A percentile compares a stretch with the other conserved stretches of the same genome.
Conservation (phyloP, 2,329 filamentous ascomycete genomes). For the Fusarium beomiforme region DNA sequence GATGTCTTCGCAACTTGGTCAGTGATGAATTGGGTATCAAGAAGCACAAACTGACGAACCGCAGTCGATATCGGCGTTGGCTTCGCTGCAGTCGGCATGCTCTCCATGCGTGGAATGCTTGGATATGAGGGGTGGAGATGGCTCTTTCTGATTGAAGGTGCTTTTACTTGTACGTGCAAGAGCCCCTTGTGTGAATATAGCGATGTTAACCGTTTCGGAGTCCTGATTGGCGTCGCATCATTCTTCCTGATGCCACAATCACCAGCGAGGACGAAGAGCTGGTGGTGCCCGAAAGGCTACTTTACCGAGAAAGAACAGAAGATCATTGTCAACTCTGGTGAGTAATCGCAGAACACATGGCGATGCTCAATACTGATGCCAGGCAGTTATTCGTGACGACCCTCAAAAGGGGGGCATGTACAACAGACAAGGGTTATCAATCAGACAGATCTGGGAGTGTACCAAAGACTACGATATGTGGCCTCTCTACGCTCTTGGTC, state of each 20-base stretch:
- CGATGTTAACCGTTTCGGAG: neutral
- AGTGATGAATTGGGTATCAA: too few species aligned
- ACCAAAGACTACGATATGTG: slow-evolving; percentile 64
- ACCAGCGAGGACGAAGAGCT: neutral
- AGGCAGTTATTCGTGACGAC: slow-evolving; percentile 60
- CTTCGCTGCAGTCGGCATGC: slow-evolving; percentile 51
- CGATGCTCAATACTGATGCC: neutral
- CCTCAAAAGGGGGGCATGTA: slow-evolving; percentile 66
- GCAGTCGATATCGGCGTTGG: neutral
- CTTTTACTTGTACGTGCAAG: slow-evolving; percentile 7
- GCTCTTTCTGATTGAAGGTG: slow-evolving; percentile 57
- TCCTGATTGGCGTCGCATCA: neutral
- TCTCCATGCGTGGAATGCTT: slow-evolving; percentile 63
- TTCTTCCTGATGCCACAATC: neutral
- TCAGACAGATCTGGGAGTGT: slow-evolving; percentile 55
- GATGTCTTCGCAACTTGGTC: neutral
- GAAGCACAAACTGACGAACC: too few species aligned
- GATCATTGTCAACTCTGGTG: slow-evolving; percentile 62
- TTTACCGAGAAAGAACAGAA: slow-evolving; percentile 37
- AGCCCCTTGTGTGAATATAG: accelerated
- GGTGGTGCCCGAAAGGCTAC: neutral
- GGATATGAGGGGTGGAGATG: slow-evolving; percentile 67
- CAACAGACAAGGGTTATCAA: slow-evolving; percentile 60
- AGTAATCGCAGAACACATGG: accelerated
- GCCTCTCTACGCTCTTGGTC: slow-evolving; percentile 60